These are phyloP conservation scores for Hanseniaspora lindneri DNA, from an alignment of 805 yeast species.

Conservation along the genomic window DNA sequence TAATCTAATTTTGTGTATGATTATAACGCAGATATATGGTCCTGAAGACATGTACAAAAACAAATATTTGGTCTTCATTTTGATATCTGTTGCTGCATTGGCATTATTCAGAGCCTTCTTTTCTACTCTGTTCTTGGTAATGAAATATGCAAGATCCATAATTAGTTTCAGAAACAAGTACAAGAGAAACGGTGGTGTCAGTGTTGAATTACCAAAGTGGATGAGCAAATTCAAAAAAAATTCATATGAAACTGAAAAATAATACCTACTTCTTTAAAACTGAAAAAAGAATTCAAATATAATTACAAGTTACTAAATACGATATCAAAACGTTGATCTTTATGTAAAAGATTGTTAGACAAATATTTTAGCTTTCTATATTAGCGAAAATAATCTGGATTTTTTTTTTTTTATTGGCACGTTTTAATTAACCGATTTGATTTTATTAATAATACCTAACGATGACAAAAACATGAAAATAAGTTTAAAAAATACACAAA, in stretches of 20 bases:
- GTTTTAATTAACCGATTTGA: too few relatives aligned
- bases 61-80: slow-evolving; percentile 65
- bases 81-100: slow-evolving; percentile 85
- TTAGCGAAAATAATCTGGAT: too few relatives aligned
- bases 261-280: neutral
- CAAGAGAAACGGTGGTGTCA: slow-evolving; percentile 27
- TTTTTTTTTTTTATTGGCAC: too few relatives aligned
- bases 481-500: too few relatives aligned
- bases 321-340: too few relatives aligned
- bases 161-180: slow-evolving; percentile 33
- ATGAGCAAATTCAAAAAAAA: slow-evolving; percentile 8
- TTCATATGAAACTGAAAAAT: neutral
- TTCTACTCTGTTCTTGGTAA: slow-evolving; percentile 52
- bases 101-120: slow-evolving; percentile 77
- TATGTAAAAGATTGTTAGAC: too few relatives aligned
- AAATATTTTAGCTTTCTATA: too few relatives aligned
- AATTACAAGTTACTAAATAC: too few relatives aligned
- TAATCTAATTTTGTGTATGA: slow-evolving; percentile 71
- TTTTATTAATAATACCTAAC: too few relatives aligned
- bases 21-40: slow-evolving; percentile 70
- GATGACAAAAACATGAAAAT: too few relatives aligned
- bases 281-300: too few relatives aligned
- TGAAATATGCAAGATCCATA: slow-evolving; percentile 31
- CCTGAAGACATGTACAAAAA: slow-evolving; percentile 57
- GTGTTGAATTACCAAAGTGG: slow-evolving; percentile 8